Evolutionary conservation across 2,329 filamentous ascomycete genomes (phyloP).

Genomic region (Cordyceps cateniannulata): DNA sequence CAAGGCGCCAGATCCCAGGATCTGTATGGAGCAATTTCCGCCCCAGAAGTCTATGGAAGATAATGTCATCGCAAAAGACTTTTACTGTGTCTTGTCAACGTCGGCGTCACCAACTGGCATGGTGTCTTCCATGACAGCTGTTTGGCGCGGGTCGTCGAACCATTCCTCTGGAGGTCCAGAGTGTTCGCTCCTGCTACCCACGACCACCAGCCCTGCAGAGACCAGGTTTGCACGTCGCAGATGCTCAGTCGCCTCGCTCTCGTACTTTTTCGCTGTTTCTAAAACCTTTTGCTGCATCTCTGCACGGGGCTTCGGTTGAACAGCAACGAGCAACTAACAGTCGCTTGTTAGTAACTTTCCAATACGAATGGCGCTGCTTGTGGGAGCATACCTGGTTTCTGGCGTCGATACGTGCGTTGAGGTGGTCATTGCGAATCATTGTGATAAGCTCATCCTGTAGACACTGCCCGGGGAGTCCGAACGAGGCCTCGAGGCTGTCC

Average conservation of each 20-base stretch:
- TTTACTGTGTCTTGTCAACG: not conserved
- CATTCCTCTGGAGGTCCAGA: constrained; percentile 25
- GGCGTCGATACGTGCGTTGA: constrained; percentile 78
- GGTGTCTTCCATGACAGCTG: not conserved
- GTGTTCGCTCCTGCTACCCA: constrained; percentile 18
- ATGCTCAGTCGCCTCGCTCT: constrained; percentile 67
- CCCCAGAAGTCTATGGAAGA: not conserved
- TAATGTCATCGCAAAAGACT: not conserved
- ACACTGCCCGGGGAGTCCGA: constrained; percentile 55
- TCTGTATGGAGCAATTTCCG: not conserved
- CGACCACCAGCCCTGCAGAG: constrained; percentile 67
- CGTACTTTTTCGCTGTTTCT: constrained; percentile 62
- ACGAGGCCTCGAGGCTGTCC: constrained; percentile 69
- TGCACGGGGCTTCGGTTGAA: constrained; percentile 58
- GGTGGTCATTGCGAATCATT: constrained; percentile 66
- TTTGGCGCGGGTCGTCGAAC: constrained; percentile 23
- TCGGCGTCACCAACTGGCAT: not conserved
- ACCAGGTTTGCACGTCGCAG: constrained; percentile 72
- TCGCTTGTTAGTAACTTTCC: constrained; percentile 14
- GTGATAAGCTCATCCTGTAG: constrained; percentile 68
- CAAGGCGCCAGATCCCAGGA: not conserved
- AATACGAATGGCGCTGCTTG: not conserved
- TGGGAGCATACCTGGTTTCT: constrained; percentile 59
- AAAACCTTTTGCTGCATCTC: constrained; percentile 66
- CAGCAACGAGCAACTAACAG: constrained; percentile 62